Base-by-base conservation (phyloP, 2,329 filamentous ascomycete species). In the Diaporthe sp. region DNA sequence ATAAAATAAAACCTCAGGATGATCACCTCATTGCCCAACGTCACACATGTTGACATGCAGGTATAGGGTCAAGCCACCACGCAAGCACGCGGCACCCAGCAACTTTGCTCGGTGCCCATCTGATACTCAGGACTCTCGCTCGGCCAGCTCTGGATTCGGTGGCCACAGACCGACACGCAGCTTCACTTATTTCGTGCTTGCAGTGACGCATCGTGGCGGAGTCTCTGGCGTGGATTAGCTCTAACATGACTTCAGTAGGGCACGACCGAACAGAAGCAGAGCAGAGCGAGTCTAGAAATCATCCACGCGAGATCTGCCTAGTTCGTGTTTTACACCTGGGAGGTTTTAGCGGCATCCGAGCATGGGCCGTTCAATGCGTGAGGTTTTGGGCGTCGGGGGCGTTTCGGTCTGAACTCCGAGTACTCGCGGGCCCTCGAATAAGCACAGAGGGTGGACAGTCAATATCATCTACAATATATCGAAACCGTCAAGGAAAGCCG, bases 321-420 rank as follows among this genome's bases (percentile, higher is more conserved):
- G 44, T 37, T 51, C 22, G 44, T n/a, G 44, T 37, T 25, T 68
- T 51, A 68, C 28, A 51, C 31, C 25, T 17, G 31, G 12, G 44
- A 68, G 31, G 63, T 37, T 68, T 68, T 68, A 37, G 44, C 63
- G 37, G 28, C 63, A 34, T 51, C 63, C 44, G 63, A 67, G 28
- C 63, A 37, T 49, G 44, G 44, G 63, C 12, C 12, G 13, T 49
- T 67, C 22, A 68, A 68, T 68, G 63, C 63, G 28, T 6, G 63
- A 6, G 12, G 7, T 68, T 51, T 51, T n/a, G 63, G 9, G 63
- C 44, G 28, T 68, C 44, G 31, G 63, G 22, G 44, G 4, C 28
- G 63, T 68, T 51, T 68, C 63, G 63, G 63, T 68, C 63, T 68
- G 44, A 68, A 68, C 44, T 25, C 12, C 49, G 44, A 51, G 42